These are phyloP conservation scores for Syzygium aromaticum DNA, from an alignment of 345 rosid species.

Conservation along the genomic window DNA sequence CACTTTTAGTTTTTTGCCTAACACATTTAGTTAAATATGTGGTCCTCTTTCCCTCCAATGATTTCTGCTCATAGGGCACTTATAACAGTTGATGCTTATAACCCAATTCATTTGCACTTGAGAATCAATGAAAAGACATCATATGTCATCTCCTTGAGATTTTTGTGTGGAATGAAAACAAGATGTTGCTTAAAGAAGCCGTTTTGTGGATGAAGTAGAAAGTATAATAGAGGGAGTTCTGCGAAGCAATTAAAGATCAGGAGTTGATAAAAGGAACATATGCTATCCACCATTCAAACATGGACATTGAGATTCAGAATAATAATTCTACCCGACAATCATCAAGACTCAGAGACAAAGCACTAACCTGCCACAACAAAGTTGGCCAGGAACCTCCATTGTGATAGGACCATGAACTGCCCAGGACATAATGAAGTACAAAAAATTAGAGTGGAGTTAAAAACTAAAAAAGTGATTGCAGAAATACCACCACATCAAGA, in stretches of 20 bases:
- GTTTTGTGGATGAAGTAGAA: not conserved
- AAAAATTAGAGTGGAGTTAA: not conserved
- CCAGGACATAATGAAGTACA: not conserved
- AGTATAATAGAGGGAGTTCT: not conserved
- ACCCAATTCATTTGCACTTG: not conserved
- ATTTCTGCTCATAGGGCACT: not conserved
- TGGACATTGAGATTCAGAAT: not conserved
- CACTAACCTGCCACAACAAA: slow-evolving; percentile 91
- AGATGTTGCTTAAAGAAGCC: not conserved
- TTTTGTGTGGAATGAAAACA: not conserved
- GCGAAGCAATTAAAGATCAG: not conserved
- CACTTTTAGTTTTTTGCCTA: not conserved
- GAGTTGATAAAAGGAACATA: not conserved
- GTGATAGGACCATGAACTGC: slow-evolving; percentile 96
- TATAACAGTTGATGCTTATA: not conserved
- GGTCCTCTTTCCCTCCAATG: not conserved
- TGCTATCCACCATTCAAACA: not conserved
- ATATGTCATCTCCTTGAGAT: not conserved
- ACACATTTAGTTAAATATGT: not conserved
- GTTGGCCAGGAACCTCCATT: slow-evolving; percentile 98
- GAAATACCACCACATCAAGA: not conserved
- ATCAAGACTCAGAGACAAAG: not conserved
- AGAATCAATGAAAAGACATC: not conserved
- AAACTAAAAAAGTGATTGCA: not conserved
- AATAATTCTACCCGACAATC: not conserved